A percentile compares a stretch with the other conserved stretches of the same genome.
phyloP scores from a whole-genome alignment of 345 rosid genomes.

The Citrus medica region DNA sequence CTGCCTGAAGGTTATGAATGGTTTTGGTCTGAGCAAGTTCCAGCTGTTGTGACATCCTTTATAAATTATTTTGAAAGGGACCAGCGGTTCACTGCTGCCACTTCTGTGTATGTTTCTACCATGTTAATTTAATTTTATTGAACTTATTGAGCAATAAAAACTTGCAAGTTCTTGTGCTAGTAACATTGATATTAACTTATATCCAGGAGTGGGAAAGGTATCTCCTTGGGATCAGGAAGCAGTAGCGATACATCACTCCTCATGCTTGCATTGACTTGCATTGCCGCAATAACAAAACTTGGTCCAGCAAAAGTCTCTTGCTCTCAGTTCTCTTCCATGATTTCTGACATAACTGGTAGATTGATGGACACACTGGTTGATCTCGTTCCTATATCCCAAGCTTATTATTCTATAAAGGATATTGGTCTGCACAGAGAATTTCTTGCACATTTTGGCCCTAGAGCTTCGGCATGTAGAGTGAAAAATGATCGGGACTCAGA shows the following conservation, averaged over 20 bases:
- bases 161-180: conserved; percentile 14
- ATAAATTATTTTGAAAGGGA: conserved; percentile 65
- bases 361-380: conserved; percentile 88
- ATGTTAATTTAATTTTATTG: conserved; percentile 16
- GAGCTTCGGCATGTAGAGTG: conserved; percentile 75
- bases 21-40: conserved; percentile 85
- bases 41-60: conserved; percentile 55
- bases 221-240: conserved; percentile 41
- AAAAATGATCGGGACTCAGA: conserved; percentile 59
- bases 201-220: conserved; percentile 52
- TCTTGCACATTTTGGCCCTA: conserved; percentile 93
- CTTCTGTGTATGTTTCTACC: conserved; percentile 45
- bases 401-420: conserved; percentile 62
- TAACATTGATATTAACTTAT: conserved; percentile 17
- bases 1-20: conserved; percentile 71
- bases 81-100: conserved; percentile 53
- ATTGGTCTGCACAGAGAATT: conserved; percentile 83
- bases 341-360: conserved; percentile 74
- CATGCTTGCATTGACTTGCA: conserved; percentile 72
- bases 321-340: conserved; percentile 59
- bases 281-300: conserved; percentile 82
- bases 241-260: conserved; percentile 72
- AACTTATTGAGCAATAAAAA: conserved; percentile 4
- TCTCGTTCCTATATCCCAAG: conserved; percentile 63
- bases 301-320: conserved; percentile 85